Evolutionary conservation across 805 yeast species (phyloP), one percentile per base, ranked within the genome.

Genomic region (Pichia eremophila): DNA sequence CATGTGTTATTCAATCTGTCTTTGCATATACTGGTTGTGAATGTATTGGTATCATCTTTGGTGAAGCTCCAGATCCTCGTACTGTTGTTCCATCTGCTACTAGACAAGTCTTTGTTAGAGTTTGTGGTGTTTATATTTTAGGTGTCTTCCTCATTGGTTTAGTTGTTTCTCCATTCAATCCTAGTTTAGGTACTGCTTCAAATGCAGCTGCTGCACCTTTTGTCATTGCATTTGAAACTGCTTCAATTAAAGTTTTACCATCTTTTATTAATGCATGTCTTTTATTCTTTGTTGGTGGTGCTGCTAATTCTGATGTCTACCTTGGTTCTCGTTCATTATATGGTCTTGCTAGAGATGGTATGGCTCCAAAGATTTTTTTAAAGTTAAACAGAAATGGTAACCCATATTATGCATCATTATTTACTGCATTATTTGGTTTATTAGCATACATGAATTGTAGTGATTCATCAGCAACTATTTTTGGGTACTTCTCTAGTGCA

Each of bases 321-420:
- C 80, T 81, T n/a, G 74, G 79, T 47, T 78, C 85, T 45, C 71
- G 87, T 65, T 72, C 84, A 9, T 57, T 81, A 40, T 77, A 74
- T 49, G 73, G 83, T 32, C 64, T 81, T 57, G 81, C 85, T 9
- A 77, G 74, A 48, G 82, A 79, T 60, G 83, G 84, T 6, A 70
- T 73, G 54, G 80, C 79, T 37, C 85, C 86, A 50, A 60, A 64
- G 44, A 54, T 73, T 28, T 71, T 83, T 43, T 75, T 77, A 17
- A 79, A 79, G 61, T 74, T 83, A 45, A 90, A 84, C 60, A 71
- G 79, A 49, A 67, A 67, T 45, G 93, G 93, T 40, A 72, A 89
- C 52, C 93, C 95, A 8, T 50, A 42, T 8, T 34, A 39, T 41
- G 54, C 52, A 19, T 50, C 50, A 18, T 14, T 55, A 2, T 44